These are phyloP conservation scores for Phanerochaete sordida DNA, from an alignment of 768 basidiomycete genomes.

Conservation along the genomic window DNA sequence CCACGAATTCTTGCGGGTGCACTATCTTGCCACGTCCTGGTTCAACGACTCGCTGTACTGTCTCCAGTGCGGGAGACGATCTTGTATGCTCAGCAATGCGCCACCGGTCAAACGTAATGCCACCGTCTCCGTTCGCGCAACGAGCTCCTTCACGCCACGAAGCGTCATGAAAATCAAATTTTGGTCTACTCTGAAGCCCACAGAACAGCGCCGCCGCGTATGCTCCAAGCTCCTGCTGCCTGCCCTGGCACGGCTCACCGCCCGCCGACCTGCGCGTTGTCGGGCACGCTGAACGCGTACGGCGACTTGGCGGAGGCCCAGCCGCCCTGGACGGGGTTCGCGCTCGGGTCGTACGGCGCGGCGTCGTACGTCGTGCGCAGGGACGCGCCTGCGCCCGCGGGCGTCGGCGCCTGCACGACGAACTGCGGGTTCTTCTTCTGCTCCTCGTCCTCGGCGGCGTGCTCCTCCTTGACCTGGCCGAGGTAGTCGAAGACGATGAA, in stretches of 20 bases:
- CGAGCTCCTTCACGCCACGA: not conserved
- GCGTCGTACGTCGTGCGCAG: conserved; percentile 18
- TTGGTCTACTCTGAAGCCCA: conserved; percentile 8
- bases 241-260: not conserved
- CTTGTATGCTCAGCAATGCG: no score
- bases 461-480: conserved; percentile 51
- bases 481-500: conserved; percentile 51
- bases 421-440: conserved; percentile 2
- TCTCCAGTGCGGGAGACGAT: no score
- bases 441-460: conserved; percentile 20
- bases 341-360: conserved; percentile 13
- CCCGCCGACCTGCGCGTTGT: conserved; percentile 6
- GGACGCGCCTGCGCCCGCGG: conserved; percentile 7
- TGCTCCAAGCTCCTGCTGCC: not conserved
- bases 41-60: no score
- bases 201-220: not conserved
- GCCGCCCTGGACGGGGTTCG: conserved; percentile 9
- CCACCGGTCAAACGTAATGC: no score
- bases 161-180: not conserved
- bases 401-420: conserved; percentile 17
- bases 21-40: no score
- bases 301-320: conserved; percentile 13
- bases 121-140: not conserved
- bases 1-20: no score
- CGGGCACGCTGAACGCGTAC: conserved; percentile 12